Base-by-base conservation (phyloP, 495 filamentous ascomycete species). In the Daldinia vernicosa region DNA sequence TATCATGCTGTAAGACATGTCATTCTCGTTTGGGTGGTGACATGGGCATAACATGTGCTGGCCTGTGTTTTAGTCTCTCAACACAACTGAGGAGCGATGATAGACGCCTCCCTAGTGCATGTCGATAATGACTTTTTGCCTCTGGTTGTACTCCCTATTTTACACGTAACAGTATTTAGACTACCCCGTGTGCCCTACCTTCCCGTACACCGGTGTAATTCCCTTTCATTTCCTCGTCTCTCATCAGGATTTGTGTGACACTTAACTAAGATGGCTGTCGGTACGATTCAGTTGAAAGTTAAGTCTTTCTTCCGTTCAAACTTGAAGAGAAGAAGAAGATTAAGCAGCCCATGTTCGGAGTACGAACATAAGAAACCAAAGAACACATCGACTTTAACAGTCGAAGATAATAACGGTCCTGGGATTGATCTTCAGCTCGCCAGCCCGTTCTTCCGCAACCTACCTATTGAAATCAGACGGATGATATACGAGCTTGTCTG, bases 401-500 rank as follows among this genome's bases (percentile, higher is more conserved):
- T 40, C 33, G 24, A 35, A 24, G 26, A 51, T 26, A 33, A 53
- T 26, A 37, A 14, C 17, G 15, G 28, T 17, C 35, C 32, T 12
- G 47, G 17, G 17, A 51, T 67, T 40, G 57, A 72, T 35, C 54
- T 57, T 14, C 71, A 78, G 40, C 50, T 66, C 9, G 32, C 33
- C 8, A 71, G 70, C 50, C 56, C 67, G 3, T 75, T 78, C 57
- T 77, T 79, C 57, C 67, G 63, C 5, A 62, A 71, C 6, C 39
- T 79, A 3, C 77, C 77, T n/a, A 47, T 68, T 2, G 77, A 78
- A 59, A 75, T 79, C 4, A 65, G 77, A 15, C 75, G 65, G 52
- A 78, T 79, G 71, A 74, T 79, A 60, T 79, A 79, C 37, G 57
- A 64, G 17, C 64, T 77, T 51, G 66, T 73, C 17, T 77, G 75